These are phyloP conservation scores for Cordyceps fumosorosea DNA, from an alignment of 2,329 filamentous ascomycete species.

Conservation along the genomic window DNA sequence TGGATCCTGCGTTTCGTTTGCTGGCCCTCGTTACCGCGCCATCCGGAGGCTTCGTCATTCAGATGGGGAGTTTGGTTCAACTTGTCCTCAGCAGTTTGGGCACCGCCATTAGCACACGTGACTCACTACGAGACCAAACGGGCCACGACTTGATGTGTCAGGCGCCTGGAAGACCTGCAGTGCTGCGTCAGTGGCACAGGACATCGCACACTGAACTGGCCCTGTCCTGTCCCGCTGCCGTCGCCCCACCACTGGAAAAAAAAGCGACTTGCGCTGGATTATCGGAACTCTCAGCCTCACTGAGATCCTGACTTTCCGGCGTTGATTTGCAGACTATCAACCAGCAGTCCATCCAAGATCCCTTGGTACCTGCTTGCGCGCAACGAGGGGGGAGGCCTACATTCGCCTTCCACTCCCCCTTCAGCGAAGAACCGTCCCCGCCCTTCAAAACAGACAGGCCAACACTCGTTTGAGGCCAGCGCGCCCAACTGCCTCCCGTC, in stretches of 20 bases:
- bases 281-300: background rate
- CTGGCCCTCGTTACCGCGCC: too few species aligned
- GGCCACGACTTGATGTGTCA: background rate
- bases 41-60: too few species aligned
- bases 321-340: constrained; percentile 2
- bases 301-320: background rate
- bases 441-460: background rate
- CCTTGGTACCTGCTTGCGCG: constrained; percentile 9
- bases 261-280: background rate
- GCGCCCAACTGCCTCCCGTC: constrained; percentile 3
- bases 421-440: background rate
- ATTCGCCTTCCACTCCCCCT: constrained; percentile 11
- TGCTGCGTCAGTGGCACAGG: too few species aligned
- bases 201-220: too few species aligned
- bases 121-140: background rate
- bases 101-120: background rate
- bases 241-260: constrained; percentile 1
- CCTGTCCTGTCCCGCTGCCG: background rate
- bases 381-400: constrained; percentile 11
- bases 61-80: too few species aligned
- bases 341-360: background rate
- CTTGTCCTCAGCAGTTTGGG: background rate
- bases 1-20: too few species aligned
- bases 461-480: background rate
- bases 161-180: background rate